phyloP scores from a whole-genome alignment of 768 basidiomycete species.

The Boletus reticuloceps region DNA sequence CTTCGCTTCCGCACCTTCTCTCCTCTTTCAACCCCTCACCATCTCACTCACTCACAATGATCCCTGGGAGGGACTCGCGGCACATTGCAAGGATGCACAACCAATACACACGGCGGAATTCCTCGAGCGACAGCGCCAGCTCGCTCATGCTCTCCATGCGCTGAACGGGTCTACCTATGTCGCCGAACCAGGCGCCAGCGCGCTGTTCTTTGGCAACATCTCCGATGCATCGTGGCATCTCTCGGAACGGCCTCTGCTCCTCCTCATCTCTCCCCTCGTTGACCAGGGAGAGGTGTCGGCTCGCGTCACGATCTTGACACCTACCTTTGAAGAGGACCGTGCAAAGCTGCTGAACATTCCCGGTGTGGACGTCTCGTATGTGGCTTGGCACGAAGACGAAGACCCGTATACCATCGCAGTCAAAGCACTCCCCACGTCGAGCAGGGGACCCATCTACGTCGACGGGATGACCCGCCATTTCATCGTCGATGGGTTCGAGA shows the following conservation, averaged over 20 bases:
- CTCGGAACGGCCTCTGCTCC: constrained; percentile 76
- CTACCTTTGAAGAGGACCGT: constrained; percentile 71
- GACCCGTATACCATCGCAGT: constrained; percentile 58
- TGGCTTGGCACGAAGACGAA: constrained; percentile 66
- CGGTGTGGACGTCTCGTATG: constrained; percentile 41
- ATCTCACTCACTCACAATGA: not conserved
- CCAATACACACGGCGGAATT: constrained; percentile 50
- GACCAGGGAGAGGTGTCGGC: constrained; percentile 32
- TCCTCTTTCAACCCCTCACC: not conserved
- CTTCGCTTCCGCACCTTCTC: constrained; percentile 2
- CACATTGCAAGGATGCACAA: constrained; percentile 47
- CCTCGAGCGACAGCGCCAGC: constrained; percentile 47
- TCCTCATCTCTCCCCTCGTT: constrained; percentile 52
- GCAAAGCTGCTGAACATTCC: constrained; percentile 62
- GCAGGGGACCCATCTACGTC: constrained; percentile 47
- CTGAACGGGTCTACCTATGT: constrained; percentile 68
- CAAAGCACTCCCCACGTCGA: constrained; percentile 25
- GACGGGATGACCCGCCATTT: constrained; percentile 63
- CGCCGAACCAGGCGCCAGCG: constrained; percentile 74
- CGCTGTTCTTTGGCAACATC: constrained; percentile 72
- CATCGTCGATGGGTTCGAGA: constrained; percentile 59
- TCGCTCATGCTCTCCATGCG: constrained; percentile 48
- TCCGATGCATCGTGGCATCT: constrained; percentile 60
- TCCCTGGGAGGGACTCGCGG: constrained; percentile 27
- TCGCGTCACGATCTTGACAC: constrained; percentile 64